These are phyloP conservation scores for Fragilaria crotonensis DNA, from an alignment of 108 stramenopile species.

Conservation along the genomic window DNA sequence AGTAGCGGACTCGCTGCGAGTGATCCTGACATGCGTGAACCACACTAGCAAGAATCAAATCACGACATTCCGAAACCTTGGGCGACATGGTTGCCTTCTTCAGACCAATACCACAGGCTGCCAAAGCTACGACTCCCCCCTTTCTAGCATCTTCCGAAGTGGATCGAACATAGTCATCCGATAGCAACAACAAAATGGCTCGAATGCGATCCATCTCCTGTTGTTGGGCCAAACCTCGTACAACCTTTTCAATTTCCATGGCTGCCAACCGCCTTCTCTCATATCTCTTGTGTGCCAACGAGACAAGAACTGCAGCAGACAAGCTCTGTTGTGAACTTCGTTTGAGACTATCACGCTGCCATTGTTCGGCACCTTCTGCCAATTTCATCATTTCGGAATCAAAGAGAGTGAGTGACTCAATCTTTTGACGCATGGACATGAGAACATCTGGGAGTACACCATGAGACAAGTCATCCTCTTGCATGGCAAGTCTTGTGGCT, in stretches of 20 bases:
- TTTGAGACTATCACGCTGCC: conserved; percentile 65
- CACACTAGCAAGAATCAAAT: conserved; percentile 79
- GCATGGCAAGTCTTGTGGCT: background rate
- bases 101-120: conserved; percentile 78
- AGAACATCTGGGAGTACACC: conserved; percentile 68
- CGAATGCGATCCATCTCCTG: conserved; percentile 66
- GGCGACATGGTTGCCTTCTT: conserved; percentile 61
- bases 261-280: conserved; percentile 82
- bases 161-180: conserved; percentile 79
- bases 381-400: conserved; percentile 58
- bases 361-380: conserved; percentile 26
- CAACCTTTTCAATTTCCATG: conserved; percentile 90
- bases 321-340: conserved; percentile 76
- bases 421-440: conserved; percentile 68
- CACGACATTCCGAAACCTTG: conserved; percentile 35
- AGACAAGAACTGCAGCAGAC: conserved; percentile 74
- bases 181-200: conserved; percentile 68
- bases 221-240: conserved; percentile 55
- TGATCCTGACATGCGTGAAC: conserved; percentile 89
- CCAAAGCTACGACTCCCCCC: conserved; percentile 82
- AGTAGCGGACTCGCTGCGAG: conserved; percentile 80
- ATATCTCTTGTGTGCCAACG: conserved; percentile 82
- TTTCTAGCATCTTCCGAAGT: conserved; percentile 86
- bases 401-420: conserved; percentile 65
- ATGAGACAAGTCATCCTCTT: conserved; percentile 13